Conservation (phyloP, 1,139 yeast species). For the Candida mesenterica region DNA sequence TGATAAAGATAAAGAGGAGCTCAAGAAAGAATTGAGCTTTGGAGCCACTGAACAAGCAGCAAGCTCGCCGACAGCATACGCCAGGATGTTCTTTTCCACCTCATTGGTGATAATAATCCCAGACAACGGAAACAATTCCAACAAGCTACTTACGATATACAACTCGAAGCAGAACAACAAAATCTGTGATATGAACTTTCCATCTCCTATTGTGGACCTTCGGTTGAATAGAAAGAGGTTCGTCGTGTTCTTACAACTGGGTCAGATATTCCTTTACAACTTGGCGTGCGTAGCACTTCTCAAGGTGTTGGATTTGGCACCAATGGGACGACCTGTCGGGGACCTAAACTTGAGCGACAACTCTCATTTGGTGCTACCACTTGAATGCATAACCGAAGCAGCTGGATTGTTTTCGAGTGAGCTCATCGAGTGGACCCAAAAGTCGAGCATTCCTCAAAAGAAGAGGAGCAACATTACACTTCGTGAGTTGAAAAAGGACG, state of each 20-base stretch:
- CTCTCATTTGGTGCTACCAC: conserved; percentile 45
- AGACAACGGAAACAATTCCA: conserved; percentile 36
- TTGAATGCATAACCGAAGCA: conserved; percentile 26
- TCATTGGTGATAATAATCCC: conserved; percentile 66
- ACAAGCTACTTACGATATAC: conserved; percentile 56
- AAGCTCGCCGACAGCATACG: conserved; percentile 27
- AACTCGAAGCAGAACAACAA: conserved; percentile 68
- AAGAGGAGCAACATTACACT: conserved; percentile 17
- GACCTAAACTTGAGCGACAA: conserved; percentile 51
- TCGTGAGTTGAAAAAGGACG: conserved; percentile 24
- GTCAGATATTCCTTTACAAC: conserved; percentile 70
- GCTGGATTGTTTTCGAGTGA: conserved; percentile 26
- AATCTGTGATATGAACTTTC: conserved; percentile 70
- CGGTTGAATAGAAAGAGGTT: conserved; percentile 66
- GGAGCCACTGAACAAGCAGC: neutral
- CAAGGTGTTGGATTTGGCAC: conserved; percentile 51
- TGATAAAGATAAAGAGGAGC: conserved; percentile 5
- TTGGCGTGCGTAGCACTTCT: conserved; percentile 67
- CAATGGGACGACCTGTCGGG: conserved; percentile 33
- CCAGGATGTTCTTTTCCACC: conserved; percentile 69
- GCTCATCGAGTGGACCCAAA: conserved; percentile 21
- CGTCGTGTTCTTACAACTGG: conserved; percentile 56
- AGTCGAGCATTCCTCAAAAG: conserved; percentile 15
- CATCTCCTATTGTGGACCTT: conserved; percentile 58
- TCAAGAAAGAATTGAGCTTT: conserved; percentile 1